phyloP scores from a whole-genome alignment of 2,329 filamentous ascomycete genomes.

The Fusarium redolens region DNA sequence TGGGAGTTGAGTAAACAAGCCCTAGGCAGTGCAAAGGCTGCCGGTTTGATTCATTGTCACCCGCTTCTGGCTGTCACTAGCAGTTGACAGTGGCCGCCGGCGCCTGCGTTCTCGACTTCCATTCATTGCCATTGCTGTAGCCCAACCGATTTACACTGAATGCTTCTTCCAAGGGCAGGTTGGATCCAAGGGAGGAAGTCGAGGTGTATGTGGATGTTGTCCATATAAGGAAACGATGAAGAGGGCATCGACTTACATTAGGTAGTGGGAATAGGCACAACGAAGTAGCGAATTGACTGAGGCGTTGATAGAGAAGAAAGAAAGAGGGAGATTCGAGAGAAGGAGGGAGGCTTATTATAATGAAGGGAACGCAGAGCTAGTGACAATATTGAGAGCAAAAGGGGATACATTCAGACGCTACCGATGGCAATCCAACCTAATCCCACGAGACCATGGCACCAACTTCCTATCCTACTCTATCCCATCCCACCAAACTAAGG shows the following conservation, averaged over 20 bases:
- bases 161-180: neutral
- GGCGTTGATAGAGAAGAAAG: constrained; percentile 37
- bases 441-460: constrained; percentile 22
- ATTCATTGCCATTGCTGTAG: neutral
- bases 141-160: neutral
- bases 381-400: constrained; percentile 29
- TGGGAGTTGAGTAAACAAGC: neutral
- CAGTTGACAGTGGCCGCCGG: neutral
- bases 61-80: neutral
- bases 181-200: neutral
- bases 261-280: constrained; percentile 32
- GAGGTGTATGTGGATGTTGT: neutral
- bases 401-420: constrained; percentile 30
- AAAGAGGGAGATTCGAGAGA: constrained; percentile 10
- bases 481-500: constrained; percentile 7
- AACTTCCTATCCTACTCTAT: neutral
- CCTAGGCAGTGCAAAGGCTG: neutral
- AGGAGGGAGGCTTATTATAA: constrained; percentile 41
- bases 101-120: neutral
- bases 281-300: constrained; percentile 38
- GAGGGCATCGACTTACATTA: constrained; percentile 36
- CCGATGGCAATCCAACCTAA: constrained; percentile 20
- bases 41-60: neutral
- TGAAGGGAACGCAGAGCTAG: constrained; percentile 31
- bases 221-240: constrained; percentile 1